Conservation (phyloP, 2,329 filamentous ascomycete species). For the Hymenoscyphus fraxineus region DNA sequence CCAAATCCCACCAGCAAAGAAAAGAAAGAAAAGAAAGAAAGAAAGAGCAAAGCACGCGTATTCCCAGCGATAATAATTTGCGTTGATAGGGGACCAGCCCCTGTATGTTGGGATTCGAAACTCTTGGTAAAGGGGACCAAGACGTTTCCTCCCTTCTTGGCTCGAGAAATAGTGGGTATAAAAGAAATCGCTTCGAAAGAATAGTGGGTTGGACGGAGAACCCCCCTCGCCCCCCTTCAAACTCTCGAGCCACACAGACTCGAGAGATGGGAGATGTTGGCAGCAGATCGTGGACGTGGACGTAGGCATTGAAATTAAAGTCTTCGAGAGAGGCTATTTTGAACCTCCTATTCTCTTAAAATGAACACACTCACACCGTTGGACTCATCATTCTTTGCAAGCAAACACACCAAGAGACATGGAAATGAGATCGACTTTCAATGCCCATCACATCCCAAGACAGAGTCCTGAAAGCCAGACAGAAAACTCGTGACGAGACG, state of each 20-base stretch:
- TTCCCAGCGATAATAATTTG: not conserved
- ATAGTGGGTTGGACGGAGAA: not conserved
- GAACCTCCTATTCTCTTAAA: not conserved
- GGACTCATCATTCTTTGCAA: no score
- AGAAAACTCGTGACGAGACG: not conserved
- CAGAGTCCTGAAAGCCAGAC: not conserved
- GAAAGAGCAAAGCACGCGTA: not conserved
- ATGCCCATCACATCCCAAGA: not conserved
- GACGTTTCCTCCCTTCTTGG: not conserved
- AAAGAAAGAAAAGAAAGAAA: not conserved
- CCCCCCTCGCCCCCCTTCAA: not conserved
- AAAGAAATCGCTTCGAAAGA: not conserved
- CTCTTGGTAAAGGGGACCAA: not conserved
- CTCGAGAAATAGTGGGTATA: not conserved
- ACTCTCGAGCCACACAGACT: not conserved
- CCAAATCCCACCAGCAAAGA: not conserved
- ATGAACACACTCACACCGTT: not conserved
- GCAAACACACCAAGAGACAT: not conserved
- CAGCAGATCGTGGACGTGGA: not conserved
- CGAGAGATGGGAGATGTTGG: not conserved
- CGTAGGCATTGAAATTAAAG: not conserved
- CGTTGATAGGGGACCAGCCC: not conserved
- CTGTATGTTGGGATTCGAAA: not conserved
- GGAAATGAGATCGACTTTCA: not conserved
- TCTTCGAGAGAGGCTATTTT: not conserved